Percentiles rank a stretch among this genome's conserved stretches.
Evolutionary conservation across 768 basidiomycete species (phyloP).

Genomic region (Phanerodontia chrysosporium): DNA sequence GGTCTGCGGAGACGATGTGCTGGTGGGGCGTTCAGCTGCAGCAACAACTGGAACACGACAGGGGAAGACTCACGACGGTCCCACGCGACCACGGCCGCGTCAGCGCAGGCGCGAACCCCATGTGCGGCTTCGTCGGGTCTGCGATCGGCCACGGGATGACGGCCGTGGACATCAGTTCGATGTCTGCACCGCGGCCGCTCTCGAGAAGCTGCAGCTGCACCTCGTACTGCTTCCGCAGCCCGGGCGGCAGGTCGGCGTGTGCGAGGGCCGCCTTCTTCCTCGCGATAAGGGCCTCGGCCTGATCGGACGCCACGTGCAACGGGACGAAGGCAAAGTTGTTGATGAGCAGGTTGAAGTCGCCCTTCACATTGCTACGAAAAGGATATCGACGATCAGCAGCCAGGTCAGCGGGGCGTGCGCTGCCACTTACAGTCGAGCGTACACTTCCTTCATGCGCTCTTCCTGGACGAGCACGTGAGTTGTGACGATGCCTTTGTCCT

Average conservation of each 20-base stretch:
- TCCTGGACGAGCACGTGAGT: not conserved
- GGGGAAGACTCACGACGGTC: too few relatives aligned
- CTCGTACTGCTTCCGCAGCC: conserved; percentile 20
- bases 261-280: not conserved
- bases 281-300: too few relatives aligned
- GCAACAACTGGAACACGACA: too few relatives aligned
- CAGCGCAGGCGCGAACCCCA: conserved; percentile 2
- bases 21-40: too few relatives aligned
- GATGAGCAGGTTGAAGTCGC: too few relatives aligned
- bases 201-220: conserved; percentile 14
- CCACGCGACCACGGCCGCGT: conserved; percentile 20
- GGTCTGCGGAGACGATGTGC: conserved; percentile 23
- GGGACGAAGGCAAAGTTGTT: too few relatives aligned
- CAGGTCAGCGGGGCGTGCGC: not conserved
- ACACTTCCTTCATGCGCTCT: too few relatives aligned
- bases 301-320: too few relatives aligned
- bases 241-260: conserved; percentile 7
- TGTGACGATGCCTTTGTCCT: not conserved
- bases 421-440: not conserved
- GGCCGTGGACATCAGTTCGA: too few relatives aligned
- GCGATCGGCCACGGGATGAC: not conserved
- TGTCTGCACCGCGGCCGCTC: not conserved
- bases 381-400: too few relatives aligned
- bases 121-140: conserved; percentile 5
- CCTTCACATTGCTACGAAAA: not conserved